Evolutionary conservation across 2,329 filamentous ascomycete species (phyloP), one percentile per base, ranked within the genome.

Genomic region (Cadophora sp.): DNA sequence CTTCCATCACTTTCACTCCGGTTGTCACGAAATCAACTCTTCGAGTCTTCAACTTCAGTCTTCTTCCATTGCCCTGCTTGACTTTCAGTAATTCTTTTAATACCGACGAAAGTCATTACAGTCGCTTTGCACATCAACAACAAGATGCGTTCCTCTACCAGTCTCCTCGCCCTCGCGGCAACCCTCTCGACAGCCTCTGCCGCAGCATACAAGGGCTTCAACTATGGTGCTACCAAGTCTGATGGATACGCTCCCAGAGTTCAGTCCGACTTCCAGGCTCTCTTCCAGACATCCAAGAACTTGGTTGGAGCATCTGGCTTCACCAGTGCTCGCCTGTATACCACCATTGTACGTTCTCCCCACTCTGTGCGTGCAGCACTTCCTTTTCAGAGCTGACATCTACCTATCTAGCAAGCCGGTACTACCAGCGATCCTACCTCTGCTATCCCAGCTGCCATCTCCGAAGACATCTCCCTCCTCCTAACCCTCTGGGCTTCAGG

Each of bases 401-500:
- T 16, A 67, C 16, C n/a, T 16, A 51, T 67, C 58, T 70, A 85
- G 83, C 91, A 93, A 85, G 86, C 80, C 29, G 89, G 87, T 72
- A 76, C 90, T 6, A 80, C 85, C 71, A 89, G 85, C 80, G 84
- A 84, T 34, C 85, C 88, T 74, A 93, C 91, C 76, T 83, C 86
- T 50, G 92, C 91, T 72, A 93, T 97, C 71, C 91, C 91, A 51
- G 94, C 94, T 53, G 94, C 93, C 75, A 93, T 97, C 80, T 86
- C 85, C 73, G 92, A 92, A 76, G 86, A 93, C 74, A 97, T 92
- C 1, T 85, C 86, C 53, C 86, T 97, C 29, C 86, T 97, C 12
- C 87, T 97, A 14, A 93, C 93, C 73, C 83, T 97, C 62, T 97
- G 94, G 94, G 88, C 89, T 11, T 95, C 92, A 0, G 91, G 84